A percentile compares a stretch with the other conserved stretches of the same genome.
Evolutionary conservation across 805 yeast genomes (phyloP).

Genomic region (Candida anglica): DNA sequence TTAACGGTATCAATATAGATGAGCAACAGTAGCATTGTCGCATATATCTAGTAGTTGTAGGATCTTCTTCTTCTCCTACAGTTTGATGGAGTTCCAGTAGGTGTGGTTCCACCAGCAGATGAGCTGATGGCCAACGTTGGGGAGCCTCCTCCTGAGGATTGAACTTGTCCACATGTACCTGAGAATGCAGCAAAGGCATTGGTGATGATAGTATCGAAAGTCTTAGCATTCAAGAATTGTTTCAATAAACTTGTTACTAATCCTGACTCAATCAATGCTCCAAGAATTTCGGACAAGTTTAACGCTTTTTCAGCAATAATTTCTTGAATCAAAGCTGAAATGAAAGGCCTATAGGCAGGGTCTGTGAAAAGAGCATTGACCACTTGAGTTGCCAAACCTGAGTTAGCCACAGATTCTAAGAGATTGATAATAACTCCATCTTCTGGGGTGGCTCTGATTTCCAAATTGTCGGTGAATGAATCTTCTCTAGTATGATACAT

Average conservation of each 20-base stretch:
- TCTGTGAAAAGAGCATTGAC: conserved; percentile 38
- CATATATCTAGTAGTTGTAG: conserved; percentile 11
- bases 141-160: conserved; percentile 7
- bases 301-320: conserved; percentile 27
- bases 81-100: conserved; percentile 5
- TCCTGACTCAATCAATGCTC: conserved; percentile 29
- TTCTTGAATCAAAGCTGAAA: conserved; percentile 27
- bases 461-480: conserved; percentile 4
- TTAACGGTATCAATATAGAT: too few relatives aligned
- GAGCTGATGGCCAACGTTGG: conserved; percentile 8
- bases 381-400: conserved; percentile 40
- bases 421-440: conserved; percentile 29
- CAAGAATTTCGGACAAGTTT: conserved; percentile 19
- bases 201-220: conserved; percentile 29
- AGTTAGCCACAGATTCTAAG: conserved; percentile 35
- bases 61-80: conserved; percentile 30
- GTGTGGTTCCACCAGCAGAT: conserved; percentile 8
- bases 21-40: too few relatives aligned
- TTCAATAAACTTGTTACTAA: conserved; percentile 30
- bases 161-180: conserved; percentile 19
- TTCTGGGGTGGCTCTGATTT: conserved; percentile 11
- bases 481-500: neutral
- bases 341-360: conserved; percentile 31
- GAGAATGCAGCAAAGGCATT: conserved; percentile 37
- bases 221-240: conserved; percentile 27